Evolutionary conservation across 441 rosid genomes (phyloP).

Genomic region (Populus hybrid): DNA sequence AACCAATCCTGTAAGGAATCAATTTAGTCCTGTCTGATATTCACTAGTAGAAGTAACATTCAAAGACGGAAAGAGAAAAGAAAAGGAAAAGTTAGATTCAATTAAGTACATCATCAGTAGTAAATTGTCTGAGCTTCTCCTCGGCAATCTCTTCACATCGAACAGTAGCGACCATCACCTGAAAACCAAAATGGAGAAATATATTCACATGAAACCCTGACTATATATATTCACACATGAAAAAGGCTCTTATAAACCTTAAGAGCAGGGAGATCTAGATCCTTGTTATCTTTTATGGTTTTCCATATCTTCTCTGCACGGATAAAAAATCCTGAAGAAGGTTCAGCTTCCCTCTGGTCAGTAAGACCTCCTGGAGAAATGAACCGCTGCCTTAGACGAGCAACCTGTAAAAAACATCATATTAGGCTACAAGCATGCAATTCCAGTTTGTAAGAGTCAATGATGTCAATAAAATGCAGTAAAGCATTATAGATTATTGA

Average conservation of each 20-base stretch:
- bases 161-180: conserved; percentile 83
- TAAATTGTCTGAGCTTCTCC: conserved; percentile 46
- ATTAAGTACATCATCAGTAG: conserved; percentile 42
- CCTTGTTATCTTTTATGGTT: conserved; percentile 80
- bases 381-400: conserved; percentile 60
- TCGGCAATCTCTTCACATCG: conserved; percentile 33
- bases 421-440: conserved; percentile 4
- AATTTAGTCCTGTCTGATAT: conserved; percentile 15
- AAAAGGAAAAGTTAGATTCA: not conserved
- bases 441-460: not conserved
- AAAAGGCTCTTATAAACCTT: conserved; percentile 39
- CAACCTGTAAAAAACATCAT: conserved; percentile 51
- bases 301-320: conserved; percentile 83
- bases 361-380: conserved; percentile 80
- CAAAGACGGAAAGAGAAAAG: not conserved
- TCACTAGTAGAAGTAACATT: not conserved
- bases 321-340: conserved; percentile 87
- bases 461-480: not conserved
- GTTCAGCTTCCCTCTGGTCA: conserved; percentile 68
- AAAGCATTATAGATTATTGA: not conserved
- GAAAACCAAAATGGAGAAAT: conserved; percentile 18
- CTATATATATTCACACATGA: not conserved
- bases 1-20: conserved; percentile 51
- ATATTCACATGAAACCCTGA: conserved; percentile 11
- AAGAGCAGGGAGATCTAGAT: conserved; percentile 89